Evolutionary conservation across 2,329 filamentous ascomycete species (phyloP), one percentile per base, ranked within the genome.

Genomic region (Scortechinia acanthostroma): DNA sequence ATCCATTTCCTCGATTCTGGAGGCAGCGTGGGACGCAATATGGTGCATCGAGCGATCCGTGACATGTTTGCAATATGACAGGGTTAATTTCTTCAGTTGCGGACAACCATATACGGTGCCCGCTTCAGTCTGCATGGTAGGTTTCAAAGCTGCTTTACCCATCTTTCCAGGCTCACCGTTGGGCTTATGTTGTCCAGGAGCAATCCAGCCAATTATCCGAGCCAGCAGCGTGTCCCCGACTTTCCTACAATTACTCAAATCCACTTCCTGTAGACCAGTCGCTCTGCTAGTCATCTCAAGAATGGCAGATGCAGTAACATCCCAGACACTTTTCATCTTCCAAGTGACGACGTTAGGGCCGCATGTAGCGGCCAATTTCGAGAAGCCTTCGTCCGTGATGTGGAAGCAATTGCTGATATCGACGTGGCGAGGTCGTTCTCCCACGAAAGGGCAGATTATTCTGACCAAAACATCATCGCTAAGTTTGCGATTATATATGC

Each of bases 311-410:
- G 82, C 83, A 1, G 81, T 85, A 23, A 88, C 84, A 55, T 88
- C 84, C 84, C 84, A 88, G 0, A 88, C 84, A 50, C 76, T 83
- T 58, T 86, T 87, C 84, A 88, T 88, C 53, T 76, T 82, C 82
- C 84, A 86, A 4, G 69, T 63, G 43, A 67, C 72, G 1, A 80
- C 74, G 44, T 74, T 77, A 1, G 71, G 64, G 2, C 76, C 82
- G 51, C 83, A 88, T 3, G 73, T 71, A 20, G 70, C 69, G 13
- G 76, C 79, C 4, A 88, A 63, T 6, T 76, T 71, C 14, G 65
- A 70, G 57, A 88, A 88, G 0, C 84, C 84, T 60, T 86, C 83
- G 50, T 88, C 84, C 1, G 83, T 86, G 23, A 88, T 73, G 54
- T 88, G 84, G 54, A 87, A 88, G 60, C 84, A 88, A 53, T 88